Evolutionary conservation across 1,139 yeast genomes (phyloP).

Genomic region (Geotrichum restrictum): DNA sequence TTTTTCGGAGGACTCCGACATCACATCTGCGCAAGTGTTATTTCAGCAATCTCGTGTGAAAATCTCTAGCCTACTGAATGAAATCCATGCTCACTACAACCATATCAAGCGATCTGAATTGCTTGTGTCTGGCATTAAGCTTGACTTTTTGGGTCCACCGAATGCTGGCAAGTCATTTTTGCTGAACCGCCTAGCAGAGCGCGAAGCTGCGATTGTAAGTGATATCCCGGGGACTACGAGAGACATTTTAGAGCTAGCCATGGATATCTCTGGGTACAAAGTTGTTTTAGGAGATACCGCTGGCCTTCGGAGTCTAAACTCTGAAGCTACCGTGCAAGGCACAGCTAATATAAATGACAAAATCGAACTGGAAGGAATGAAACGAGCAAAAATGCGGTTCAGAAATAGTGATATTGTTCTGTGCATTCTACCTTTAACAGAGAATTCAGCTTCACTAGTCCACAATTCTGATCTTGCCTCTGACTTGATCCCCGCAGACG

Average conservation of each 20-base stretch:
- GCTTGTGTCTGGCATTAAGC: conserved; percentile 65
- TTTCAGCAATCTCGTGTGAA: conserved; percentile 49
- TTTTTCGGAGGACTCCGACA: conserved; percentile 84
- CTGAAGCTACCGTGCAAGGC: conserved; percentile 6
- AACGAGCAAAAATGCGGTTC: conserved; percentile 61
- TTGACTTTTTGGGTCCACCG: conserved; percentile 84
- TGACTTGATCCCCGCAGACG: conserved; percentile 21
- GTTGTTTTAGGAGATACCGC: conserved; percentile 90
- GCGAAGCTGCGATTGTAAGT: conserved; percentile 89
- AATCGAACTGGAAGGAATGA: conserved; percentile 81
- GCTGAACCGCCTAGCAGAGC: conserved; percentile 64
- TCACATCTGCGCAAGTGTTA: conserved; percentile 51
- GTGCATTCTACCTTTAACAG: conserved; percentile 34
- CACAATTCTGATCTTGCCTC: neutral
- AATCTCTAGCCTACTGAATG: conserved; percentile 43
- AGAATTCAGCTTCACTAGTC: neutral
- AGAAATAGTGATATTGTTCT: conserved; percentile 60
- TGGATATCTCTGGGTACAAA: conserved; percentile 81
- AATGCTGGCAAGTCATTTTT: conserved; percentile 94
- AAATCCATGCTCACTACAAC: conserved; percentile 44
- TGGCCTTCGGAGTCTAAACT: conserved; percentile 59
- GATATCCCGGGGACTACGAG: conserved; percentile 92
- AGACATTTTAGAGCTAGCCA: conserved; percentile 75
- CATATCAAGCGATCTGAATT: conserved; percentile 60
- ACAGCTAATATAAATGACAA: conserved; percentile 43